These are phyloP conservation scores for Trichosporon inkin DNA, from an alignment of 1,284 basidiomycete genomes.

Conservation along the genomic window DNA sequence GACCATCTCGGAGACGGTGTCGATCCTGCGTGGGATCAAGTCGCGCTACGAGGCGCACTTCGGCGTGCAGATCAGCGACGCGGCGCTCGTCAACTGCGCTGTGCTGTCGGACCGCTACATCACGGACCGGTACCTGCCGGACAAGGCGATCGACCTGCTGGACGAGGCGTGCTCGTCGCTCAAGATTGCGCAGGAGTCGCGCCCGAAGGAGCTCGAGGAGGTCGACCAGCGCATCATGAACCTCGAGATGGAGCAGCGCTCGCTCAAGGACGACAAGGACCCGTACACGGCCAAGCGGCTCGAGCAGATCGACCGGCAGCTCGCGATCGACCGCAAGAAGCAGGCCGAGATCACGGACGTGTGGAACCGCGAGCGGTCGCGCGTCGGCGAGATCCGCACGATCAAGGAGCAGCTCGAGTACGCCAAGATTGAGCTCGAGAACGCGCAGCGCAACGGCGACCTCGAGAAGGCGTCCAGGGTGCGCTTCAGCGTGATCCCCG, in stretches of 20 bases:
- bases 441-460: constrained; percentile 77
- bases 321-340: constrained; percentile 64
- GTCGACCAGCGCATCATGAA: constrained; percentile 80
- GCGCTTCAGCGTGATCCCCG: constrained; percentile 78
- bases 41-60: constrained; percentile 80
- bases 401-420: constrained; percentile 73
- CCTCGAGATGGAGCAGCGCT: constrained; percentile 84
- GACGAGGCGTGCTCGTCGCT: constrained; percentile 85
- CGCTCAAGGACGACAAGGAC: constrained; percentile 82
- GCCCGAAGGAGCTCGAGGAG: constrained; percentile 78
- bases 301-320: constrained; percentile 57
- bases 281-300: constrained; percentile 71
- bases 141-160: constrained; percentile 78
- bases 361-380: constrained; percentile 73
- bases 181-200: constrained; percentile 84
- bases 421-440: constrained; percentile 78
- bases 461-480: constrained; percentile 76
- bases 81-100: constrained; percentile 77
- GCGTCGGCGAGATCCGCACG: constrained; percentile 71
- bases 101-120: constrained; percentile 78
- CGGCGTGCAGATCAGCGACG: constrained; percentile 83
- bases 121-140: constrained; percentile 78
- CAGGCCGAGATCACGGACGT: constrained; percentile 61
- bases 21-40: constrained; percentile 82
- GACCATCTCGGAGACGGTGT: constrained; percentile 76